Evolutionary conservation across 1,284 basidiomycete genomes (phyloP).

Genomic region (Cutaneotrichosporon spelunceum): DNA sequence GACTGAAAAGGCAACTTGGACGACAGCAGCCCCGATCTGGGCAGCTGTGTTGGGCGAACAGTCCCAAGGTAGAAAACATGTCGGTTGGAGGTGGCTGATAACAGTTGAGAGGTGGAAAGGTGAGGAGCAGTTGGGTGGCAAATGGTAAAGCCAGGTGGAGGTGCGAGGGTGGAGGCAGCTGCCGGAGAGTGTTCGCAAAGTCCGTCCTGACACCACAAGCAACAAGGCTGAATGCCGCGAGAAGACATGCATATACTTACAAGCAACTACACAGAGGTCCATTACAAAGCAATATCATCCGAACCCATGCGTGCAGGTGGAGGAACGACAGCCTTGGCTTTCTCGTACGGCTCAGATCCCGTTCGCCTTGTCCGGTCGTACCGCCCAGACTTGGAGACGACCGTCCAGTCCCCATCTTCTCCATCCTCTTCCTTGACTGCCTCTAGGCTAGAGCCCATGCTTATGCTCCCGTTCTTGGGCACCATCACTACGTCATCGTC

Average conservation of each 20-base stretch:
- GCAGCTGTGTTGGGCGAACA: constrained; percentile 31
- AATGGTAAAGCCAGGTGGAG: background rate
- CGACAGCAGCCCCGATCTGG: constrained; percentile 34
- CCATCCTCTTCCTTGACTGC: constrained; percentile 21
- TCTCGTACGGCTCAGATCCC: constrained; percentile 19
- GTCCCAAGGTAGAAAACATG: constrained; percentile 39
- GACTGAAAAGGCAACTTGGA: constrained; percentile 34
- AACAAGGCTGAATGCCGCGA: too few relatives aligned
- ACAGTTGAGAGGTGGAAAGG: background rate
- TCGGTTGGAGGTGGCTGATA: background rate
- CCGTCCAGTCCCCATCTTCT: constrained; percentile 23
- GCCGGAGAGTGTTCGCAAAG: background rate
- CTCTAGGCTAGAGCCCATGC: constrained; percentile 11
- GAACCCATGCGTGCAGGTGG: background rate
- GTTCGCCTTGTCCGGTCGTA: constrained; percentile 11
- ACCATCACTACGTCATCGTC: constrained; percentile 20
- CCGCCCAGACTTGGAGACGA: background rate
- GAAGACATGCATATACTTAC: background rate
- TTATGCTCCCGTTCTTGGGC: background rate
- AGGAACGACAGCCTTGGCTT: constrained; percentile 5
- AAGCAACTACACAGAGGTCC: background rate
- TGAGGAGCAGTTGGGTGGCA: background rate
- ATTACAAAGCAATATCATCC: constrained; percentile 19
- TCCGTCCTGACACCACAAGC: too few relatives aligned
- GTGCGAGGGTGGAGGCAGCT: background rate